Evolutionary conservation across 1,139 yeast genomes (phyloP).

Genomic region (Scheffersomyces illinoinensis): DNA sequence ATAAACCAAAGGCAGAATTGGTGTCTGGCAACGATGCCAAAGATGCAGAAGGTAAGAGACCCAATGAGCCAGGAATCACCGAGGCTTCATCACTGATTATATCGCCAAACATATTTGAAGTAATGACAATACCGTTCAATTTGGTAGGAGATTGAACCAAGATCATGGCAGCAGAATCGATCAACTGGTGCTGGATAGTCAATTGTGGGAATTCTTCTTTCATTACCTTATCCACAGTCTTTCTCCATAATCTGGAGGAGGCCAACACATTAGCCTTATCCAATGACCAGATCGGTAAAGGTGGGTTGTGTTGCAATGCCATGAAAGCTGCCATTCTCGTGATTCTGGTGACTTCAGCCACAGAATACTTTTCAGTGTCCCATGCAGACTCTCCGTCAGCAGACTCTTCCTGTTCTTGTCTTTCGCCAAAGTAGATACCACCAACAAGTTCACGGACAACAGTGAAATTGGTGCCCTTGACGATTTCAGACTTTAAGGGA

Average conservation of each 20-base stretch:
- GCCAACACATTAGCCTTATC: constrained; percentile 98
- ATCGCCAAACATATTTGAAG: constrained; percentile 97
- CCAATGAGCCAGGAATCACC: constrained; percentile 95
- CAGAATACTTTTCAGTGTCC: constrained; percentile 92
- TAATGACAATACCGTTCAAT: constrained; percentile 87
- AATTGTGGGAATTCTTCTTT: constrained; percentile 86
- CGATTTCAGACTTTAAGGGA: constrained; percentile 82
- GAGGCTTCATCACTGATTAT: constrained; percentile 97
- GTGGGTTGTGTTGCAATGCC: constrained; percentile 92
- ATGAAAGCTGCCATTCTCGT: constrained; percentile 98
- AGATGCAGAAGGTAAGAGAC: constrained; percentile 94
- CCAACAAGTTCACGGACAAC: constrained; percentile 97
- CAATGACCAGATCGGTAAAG: constrained; percentile 90
- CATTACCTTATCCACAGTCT: constrained; percentile 83
- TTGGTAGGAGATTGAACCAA: constrained; percentile 86
- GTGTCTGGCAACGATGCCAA: constrained; percentile 93
- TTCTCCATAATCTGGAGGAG: constrained; percentile 94
- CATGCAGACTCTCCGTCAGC: constrained; percentile 68
- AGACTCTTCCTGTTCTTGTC: constrained; percentile 86
- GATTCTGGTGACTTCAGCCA: constrained; percentile 88
- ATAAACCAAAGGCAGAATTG: constrained; percentile 89
- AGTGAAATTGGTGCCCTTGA: constrained; percentile 83
- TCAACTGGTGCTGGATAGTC: constrained; percentile 85
- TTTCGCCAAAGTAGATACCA: constrained; percentile 95
- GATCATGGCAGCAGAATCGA: constrained; percentile 98